These are phyloP conservation scores for Penicillium daleae DNA, from an alignment of 495 filamentous ascomycete species.

Conservation along the genomic window DNA sequence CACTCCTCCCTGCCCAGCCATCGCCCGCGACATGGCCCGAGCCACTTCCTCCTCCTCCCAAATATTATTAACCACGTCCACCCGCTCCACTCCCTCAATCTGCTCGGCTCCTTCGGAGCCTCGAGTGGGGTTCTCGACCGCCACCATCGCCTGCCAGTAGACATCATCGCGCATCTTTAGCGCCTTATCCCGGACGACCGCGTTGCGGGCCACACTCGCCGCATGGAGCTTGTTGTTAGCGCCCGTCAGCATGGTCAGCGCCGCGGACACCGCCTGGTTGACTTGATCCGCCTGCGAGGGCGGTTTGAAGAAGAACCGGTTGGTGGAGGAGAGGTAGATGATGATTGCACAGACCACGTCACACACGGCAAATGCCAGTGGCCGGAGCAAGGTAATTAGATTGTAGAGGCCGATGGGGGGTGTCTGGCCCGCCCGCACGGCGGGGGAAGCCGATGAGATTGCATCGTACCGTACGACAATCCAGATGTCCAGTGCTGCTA, in stretches of 20 bases:
- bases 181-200: conserved; percentile 58
- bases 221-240: conserved; percentile 56
- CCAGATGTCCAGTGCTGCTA: conserved; percentile 69
- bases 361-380: conserved; percentile 58
- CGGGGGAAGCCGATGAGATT: conserved; percentile 45
- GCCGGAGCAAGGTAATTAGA: conserved; percentile 62
- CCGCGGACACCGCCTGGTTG: conserved; percentile 43
- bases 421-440: conserved; percentile 40
- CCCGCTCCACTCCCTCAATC: conserved; percentile 18
- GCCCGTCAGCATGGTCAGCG: conserved; percentile 46
- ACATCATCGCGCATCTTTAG: conserved; percentile 57
- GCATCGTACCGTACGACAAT: conserved; percentile 64
- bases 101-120: conserved; percentile 27
- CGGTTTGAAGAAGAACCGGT: conserved; percentile 65
- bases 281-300: conserved; percentile 51
- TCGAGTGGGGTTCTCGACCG: conserved; percentile 38
- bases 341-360: conserved; percentile 63
- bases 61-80: conserved; percentile 35
- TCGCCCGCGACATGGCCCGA: conserved; percentile 52
- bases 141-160: conserved; percentile 61
- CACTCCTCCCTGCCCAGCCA: conserved; percentile 50
- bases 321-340: conserved; percentile 76
- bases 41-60: conserved; percentile 62
- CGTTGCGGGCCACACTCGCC: conserved; percentile 59
- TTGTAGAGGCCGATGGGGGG: conserved; percentile 63